Base-by-base conservation (phyloP, 495 filamentous ascomycete genomes). In the Aspergillus sclerotioniger region DNA sequence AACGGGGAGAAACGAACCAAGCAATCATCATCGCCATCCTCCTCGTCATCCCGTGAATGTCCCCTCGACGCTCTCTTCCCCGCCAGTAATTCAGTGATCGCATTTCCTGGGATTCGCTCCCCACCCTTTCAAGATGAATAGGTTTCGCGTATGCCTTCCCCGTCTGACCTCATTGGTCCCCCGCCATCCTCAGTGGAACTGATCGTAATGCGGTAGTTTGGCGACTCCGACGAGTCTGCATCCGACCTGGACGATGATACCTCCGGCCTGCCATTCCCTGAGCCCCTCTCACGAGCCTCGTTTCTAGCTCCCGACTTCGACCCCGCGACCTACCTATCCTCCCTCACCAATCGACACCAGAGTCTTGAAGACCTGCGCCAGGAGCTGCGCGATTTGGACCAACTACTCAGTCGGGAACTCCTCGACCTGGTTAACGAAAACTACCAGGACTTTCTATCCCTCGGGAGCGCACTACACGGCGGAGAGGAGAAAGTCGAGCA, bases 401-500 rank as follows among this genome's bases (percentile, higher is more conserved):
- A 88, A 60, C 77, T 85, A 16, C 82, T 98, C 49, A 86, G 83
- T 59, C 85, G 86, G 54, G 93, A 99, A 69, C 77, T 99, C 8
- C 79, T 98, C 5, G 92, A 96, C 69, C 82, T 98, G 1, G 92
- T 99, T 59, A 98, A 98, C 67, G 80, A 87, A 31, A 92, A 98
- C 70, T 97, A 97, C 69, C 84, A 88, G 41, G 90, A 93, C 62
- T 98, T 98, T 62, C 69, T 99, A 2, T 85, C 84, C 6, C 73
- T 99, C 0, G 94, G 95, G 0, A 84, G 80, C 29, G 88, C 90
- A 65, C 73, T 99, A 39, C 84, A 84, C 49, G 92, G 92, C 0
- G 95, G 95, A 2, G 93, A 95, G 62, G 92, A 96, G 67, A 90
- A 86, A 68, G 85, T 95, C 3, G 93, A 96, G 72, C 92, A 96